phyloP scores from a whole-genome alignment of 306 rosid species.

The Acacia confusa region DNA sequence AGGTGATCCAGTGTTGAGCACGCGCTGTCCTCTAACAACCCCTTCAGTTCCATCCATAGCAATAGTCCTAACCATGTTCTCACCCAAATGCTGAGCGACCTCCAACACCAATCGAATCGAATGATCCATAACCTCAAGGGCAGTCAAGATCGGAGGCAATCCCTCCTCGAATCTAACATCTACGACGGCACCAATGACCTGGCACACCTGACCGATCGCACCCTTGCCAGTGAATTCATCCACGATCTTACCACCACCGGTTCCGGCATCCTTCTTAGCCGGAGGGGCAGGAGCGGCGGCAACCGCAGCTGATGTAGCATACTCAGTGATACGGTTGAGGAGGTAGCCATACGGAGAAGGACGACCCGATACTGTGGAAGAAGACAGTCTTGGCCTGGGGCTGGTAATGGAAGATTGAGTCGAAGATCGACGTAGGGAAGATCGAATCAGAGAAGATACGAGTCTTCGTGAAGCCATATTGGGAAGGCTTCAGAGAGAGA shows the following conservation, averaged over 20 bases:
- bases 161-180: slow-evolving; percentile 92
- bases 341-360: slow-evolving; percentile 72
- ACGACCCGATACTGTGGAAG: slow-evolving; percentile 39
- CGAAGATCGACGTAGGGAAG: slow-evolving; percentile 68
- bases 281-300: slow-evolving; percentile 30
- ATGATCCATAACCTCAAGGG: slow-evolving; percentile 82
- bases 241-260: slow-evolving; percentile 62
- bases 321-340: slow-evolving; percentile 63
- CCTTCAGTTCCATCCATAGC: slow-evolving; percentile 99
- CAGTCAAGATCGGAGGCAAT: slow-evolving; percentile 87
- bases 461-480: slow-evolving; percentile 90
- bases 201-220: slow-evolving; percentile 87
- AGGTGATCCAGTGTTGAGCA: slow-evolving; percentile 96
- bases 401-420: slow-evolving; percentile 59
- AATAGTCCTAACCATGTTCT: slow-evolving; percentile 77
- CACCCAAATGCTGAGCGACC: slow-evolving; percentile 99
- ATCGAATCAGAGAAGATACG: slow-evolving; percentile 65
- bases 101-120: slow-evolving; percentile 81
- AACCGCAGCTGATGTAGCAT: slow-evolving; percentile 72
- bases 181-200: slow-evolving; percentile 96
- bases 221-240: slow-evolving; percentile 92
- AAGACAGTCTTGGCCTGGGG: slow-evolving; percentile 50
- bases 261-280: slow-evolving; percentile 44
- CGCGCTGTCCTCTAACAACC: slow-evolving; percentile 81
- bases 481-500: slow-evolving; percentile 12